Conservation (phyloP, 2,329 filamentous ascomycete genomes). For the Penicillium hesseltinei region DNA sequence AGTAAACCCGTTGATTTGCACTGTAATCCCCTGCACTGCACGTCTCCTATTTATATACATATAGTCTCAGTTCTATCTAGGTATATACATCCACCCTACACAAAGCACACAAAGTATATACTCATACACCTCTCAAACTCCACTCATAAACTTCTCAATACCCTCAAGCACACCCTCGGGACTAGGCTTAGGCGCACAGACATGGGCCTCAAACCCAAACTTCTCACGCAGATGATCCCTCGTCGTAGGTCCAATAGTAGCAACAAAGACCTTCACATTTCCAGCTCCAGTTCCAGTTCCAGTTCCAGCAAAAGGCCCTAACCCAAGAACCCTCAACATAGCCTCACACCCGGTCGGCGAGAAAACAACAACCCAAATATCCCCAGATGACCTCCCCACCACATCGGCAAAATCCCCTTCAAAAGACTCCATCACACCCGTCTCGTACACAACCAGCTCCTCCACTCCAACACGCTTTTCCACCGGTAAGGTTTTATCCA, state of each 20-base stretch:
- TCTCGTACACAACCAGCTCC: conserved; percentile 84
- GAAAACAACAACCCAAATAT: conserved; percentile 50
- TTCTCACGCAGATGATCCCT: conserved; percentile 62
- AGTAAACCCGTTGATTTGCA: background rate
- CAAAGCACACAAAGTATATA: background rate
- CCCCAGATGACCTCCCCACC: conserved; percentile 38
- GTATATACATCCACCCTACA: background rate
- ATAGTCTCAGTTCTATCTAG: background rate
- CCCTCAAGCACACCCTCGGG: conserved; percentile 73
- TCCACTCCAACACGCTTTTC: conserved; percentile 63
- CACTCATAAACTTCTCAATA: conserved; percentile 55
- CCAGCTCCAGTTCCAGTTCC: conserved; percentile 4
- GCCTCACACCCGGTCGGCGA: conserved; percentile 62
- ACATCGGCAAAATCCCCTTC: conserved; percentile 59
- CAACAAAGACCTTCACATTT: conserved; percentile 56
- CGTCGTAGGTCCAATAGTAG: conserved; percentile 93
- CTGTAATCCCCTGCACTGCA: background rate
- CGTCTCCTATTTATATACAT: background rate
- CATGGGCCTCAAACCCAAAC: conserved; percentile 47
- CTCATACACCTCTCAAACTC: background rate
- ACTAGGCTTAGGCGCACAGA: conserved; percentile 76
- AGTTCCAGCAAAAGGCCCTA: conserved; percentile 30
- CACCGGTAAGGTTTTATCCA: conserved; percentile 50
- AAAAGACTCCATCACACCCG: conserved; percentile 78
- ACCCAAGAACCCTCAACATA: conserved; percentile 55